phyloP scores from a whole-genome alignment of 73 alveolate genomes.

The Paramecium tetraurelia region DNA sequence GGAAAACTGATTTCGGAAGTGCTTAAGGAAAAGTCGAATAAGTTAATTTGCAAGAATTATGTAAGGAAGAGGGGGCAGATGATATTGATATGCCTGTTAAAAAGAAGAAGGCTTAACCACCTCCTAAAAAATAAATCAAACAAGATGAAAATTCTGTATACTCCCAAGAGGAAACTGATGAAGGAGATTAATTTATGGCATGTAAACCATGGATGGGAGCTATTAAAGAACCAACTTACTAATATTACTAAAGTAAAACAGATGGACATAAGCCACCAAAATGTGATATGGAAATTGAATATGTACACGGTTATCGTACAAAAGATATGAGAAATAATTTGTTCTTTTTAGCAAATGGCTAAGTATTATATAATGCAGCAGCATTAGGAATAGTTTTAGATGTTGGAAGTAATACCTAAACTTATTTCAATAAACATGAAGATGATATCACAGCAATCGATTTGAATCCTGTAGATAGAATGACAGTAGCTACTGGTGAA shows the following conservation, averaged over 20 bases:
- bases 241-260: conserved; percentile 47
- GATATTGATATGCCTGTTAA: conserved; percentile 58
- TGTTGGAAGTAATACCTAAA: conserved; percentile 72
- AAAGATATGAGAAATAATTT: conserved; percentile 94
- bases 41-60: conserved; percentile 40
- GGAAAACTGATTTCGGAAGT: conserved; percentile 95
- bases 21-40: conserved; percentile 49
- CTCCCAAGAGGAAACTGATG: conserved; percentile 86
- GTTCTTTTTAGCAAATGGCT: conserved; percentile 71
- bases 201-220: conserved; percentile 84
- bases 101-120: conserved; percentile 59
- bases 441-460: conserved; percentile 90
- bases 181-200: conserved; percentile 87
- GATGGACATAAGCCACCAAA: conserved; percentile 48
- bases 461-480: conserved; percentile 62
- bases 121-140: conserved; percentile 51
- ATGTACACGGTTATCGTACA: conserved; percentile 96
- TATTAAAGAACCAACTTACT: conserved; percentile 68
- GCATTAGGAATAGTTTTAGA: conserved; percentile 89
- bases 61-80: conserved; percentile 61
- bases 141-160: conserved; percentile 75
- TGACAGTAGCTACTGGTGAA: conserved; percentile 92
- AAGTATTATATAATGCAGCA: conserved; percentile 91
- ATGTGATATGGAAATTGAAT: conserved; percentile 60
- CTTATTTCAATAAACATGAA: conserved; percentile 80